Evolutionary conservation across 768 basidiomycete species (phyloP), one percentile per base, ranked within the genome.

Genomic region (Candolleomyces aberdarensis): DNA sequence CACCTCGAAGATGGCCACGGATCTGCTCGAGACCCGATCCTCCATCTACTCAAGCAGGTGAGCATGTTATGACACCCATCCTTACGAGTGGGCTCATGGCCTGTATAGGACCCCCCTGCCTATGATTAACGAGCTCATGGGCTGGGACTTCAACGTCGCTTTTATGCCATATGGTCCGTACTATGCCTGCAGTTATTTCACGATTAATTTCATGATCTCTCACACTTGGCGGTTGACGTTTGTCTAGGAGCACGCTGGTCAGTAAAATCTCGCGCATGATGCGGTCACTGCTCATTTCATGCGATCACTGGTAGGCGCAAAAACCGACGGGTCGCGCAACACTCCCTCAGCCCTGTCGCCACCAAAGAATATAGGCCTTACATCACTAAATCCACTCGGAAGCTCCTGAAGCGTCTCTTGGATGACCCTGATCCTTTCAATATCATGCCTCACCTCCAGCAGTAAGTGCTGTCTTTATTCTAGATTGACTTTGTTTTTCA

Each of bases 21-120:
- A 80, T 10, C 71, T 81, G 3, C 68, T 81, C 15, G 77, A 79
- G 57, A 78, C 72, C 48, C 66, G 74, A 9, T 76, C 74, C 15
- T 32, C 66, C n/a, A 75, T 78, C 13, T 81, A 80, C 62, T 79
- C 80, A 17, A 31, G 31, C 14, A 53, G 52, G 52, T 53, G n/a
- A 31, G 31, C 26, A 26, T 26, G 26, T 46, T n/a, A 8, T 5
- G 36, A 36, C 6, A 5, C 6, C 36, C n/a, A n/a, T 57, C 43
- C 19, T 43, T 31, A 26, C 19, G 4, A 36, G 36, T 36, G 5
- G 7, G 10, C 13, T 14, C 14, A 4, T n/a, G 29, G 6, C 29
- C 6, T 4, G 36, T 41, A 15, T 57, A 65, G 64, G 41, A 60
- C 63, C 3, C 60, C 61, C 7, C 56, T 68, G 57, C 64, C 69